Conservation (phyloP, 1,284 basidiomycete genomes). For the Tremellales sp. region DNA sequence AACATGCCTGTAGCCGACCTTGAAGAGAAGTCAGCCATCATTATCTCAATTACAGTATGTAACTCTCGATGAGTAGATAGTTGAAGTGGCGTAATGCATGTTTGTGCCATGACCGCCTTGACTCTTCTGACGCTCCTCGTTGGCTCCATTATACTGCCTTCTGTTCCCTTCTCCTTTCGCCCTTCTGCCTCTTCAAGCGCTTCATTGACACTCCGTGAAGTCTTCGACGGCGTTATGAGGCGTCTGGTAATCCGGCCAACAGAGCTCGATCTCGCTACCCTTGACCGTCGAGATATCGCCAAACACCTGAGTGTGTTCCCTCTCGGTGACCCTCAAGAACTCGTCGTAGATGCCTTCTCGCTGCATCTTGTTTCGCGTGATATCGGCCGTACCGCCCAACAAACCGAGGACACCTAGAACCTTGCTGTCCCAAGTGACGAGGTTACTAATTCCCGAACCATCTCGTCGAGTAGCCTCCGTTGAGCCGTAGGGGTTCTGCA, state of each 20-base stretch:
- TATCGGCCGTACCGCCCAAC: constrained; percentile 1
- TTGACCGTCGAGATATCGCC: neutral
- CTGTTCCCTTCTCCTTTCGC: neutral
- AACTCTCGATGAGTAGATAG: too few relatives aligned
- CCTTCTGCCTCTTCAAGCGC: neutral
- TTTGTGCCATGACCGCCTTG: too few relatives aligned
- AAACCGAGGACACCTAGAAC: neutral
- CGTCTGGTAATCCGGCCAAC: constrained; percentile 2
- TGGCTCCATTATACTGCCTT: too few relatives aligned
- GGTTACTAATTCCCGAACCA: constrained; percentile 1
- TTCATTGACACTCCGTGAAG: neutral
- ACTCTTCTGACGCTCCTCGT: too few relatives aligned
- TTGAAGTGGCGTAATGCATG: too few relatives aligned
- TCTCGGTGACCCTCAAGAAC: neutral
- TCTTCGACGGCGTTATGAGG: neutral
- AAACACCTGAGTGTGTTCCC: constrained; percentile 2
- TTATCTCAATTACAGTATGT: too few relatives aligned
- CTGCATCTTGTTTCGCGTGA: constrained; percentile 3
- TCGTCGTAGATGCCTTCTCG: constrained; percentile 3
- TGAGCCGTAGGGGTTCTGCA: constrained; percentile 10
- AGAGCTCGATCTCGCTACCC: constrained; percentile 6
- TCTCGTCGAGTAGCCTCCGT: constrained; percentile 3
- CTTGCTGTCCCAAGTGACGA: constrained; percentile 7
- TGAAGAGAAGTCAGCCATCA: too few relatives aligned
- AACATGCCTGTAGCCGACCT: too few relatives aligned